Evolutionary conservation across 169 alveolate species (phyloP).

Genomic region (Cryptosporidium baileyi): DNA sequence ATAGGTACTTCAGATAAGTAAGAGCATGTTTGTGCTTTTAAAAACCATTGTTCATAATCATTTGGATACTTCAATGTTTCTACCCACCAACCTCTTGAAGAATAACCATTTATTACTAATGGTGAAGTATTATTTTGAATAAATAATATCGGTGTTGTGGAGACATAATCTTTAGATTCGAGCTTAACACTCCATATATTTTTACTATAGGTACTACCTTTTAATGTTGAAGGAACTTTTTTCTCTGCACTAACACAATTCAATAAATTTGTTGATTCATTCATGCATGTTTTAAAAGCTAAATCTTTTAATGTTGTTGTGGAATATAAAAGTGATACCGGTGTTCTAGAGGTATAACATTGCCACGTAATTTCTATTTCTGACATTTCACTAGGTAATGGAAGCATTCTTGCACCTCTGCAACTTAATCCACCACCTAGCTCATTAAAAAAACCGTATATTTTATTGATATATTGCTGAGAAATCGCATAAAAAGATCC

Average conservation of each 20-base stretch:
- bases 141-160: conserved; percentile 36
- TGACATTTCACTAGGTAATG: conserved; percentile 52
- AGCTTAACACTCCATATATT: conserved; percentile 37
- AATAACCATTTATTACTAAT: conserved; percentile 38
- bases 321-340: conserved; percentile 41
- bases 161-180: not conserved
- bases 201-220: not conserved
- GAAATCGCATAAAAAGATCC: conserved; percentile 68
- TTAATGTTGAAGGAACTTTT: conserved; percentile 30
- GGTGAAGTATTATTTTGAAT: conserved; percentile 64
- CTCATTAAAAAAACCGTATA: conserved; percentile 37
- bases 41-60: conserved; percentile 57
- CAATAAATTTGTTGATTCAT: conserved; percentile 2
- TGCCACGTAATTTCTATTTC: conserved; percentile 46
- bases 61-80: conserved; percentile 59
- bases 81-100: conserved; percentile 67
- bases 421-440: conserved; percentile 66
- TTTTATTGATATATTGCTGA: conserved; percentile 39
- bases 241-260: conserved; percentile 28
- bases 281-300: conserved; percentile 42
- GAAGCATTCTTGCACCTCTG: conserved; percentile 66
- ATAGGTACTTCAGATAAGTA: conserved; percentile 46
- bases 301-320: conserved; percentile 55
- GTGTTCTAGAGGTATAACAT: conserved; percentile 49
- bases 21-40: conserved; percentile 54